Conservation (phyloP, 2,329 filamentous ascomycete species). For the Clarireedia sp. region DNA sequence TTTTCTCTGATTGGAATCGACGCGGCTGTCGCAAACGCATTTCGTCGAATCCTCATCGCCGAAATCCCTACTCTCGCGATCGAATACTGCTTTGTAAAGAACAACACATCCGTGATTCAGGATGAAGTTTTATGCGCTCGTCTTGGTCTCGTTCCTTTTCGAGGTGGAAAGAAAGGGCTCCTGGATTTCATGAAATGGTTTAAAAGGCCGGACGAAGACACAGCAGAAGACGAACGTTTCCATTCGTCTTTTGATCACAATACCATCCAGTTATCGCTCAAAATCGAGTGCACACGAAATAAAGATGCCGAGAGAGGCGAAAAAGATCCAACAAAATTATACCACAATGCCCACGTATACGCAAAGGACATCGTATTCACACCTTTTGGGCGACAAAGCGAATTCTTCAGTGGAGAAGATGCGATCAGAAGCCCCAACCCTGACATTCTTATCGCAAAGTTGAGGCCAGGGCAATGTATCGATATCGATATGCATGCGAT, state of each 20-base stretch:
- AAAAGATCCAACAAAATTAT: constrained; percentile 75
- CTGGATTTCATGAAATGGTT: constrained; percentile 74
- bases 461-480: constrained; percentile 84
- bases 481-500: constrained; percentile 85
- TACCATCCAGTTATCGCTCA: constrained; percentile 71
- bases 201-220: constrained; percentile 59
- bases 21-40: constrained; percentile 90
- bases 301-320: constrained; percentile 61
- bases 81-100: constrained; percentile 84
- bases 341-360: constrained; percentile 78
- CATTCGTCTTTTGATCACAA: constrained; percentile 70
- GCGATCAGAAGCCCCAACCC: constrained; percentile 75
- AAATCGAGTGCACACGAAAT: constrained; percentile 75
- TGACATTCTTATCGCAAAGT: constrained; percentile 87
- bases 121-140: constrained; percentile 92
- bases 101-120: constrained; percentile 97
- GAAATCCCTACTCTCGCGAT: constrained; percentile 94
- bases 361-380: constrained; percentile 69
- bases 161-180: constrained; percentile 68
- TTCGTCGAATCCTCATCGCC: constrained; percentile 89
- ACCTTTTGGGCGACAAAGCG: constrained; percentile 63
- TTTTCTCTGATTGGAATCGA: constrained; percentile 93
- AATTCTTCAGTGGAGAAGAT: constrained; percentile 60
- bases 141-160: constrained; percentile 83
- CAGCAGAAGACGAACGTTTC: constrained; percentile 42